These are phyloP conservation scores for Penicillium cinerascens DNA, from an alignment of 495 filamentous ascomycete species.

Conservation along the genomic window DNA sequence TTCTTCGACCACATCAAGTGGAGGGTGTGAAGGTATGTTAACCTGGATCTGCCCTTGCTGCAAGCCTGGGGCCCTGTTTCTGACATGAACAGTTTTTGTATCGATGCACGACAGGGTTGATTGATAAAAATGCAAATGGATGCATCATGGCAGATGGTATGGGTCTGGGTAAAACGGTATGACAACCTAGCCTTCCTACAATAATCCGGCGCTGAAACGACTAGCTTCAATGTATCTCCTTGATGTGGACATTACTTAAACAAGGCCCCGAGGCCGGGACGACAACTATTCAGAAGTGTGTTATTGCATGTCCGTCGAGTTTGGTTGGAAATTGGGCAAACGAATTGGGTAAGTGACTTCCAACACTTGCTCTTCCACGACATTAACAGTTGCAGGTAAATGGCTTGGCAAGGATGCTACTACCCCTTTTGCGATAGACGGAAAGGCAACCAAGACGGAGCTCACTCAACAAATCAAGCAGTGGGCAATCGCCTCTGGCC, in stretches of 20 bases:
- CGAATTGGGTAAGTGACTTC: slow-evolving; percentile 64
- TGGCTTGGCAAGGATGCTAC: slow-evolving; percentile 93
- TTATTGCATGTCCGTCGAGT: slow-evolving; percentile 97
- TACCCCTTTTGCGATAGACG: slow-evolving; percentile 93
- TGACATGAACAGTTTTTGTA: slow-evolving; percentile 69
- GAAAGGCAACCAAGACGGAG: slow-evolving; percentile 93
- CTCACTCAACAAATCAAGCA: slow-evolving; percentile 85
- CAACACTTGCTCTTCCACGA: not conserved
- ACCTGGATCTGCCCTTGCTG: not conserved
- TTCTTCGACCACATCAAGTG: slow-evolving; percentile 93
- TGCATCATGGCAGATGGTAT: slow-evolving; percentile 99
- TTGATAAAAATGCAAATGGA: slow-evolving; percentile 90
- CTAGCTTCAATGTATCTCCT: slow-evolving; percentile 67
- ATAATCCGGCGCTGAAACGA: slow-evolving; percentile 30
- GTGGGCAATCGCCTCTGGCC: slow-evolving; percentile 87
- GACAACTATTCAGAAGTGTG: slow-evolving; percentile 90
- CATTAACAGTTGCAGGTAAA: slow-evolving; percentile 39
- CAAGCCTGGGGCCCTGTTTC: not conserved
- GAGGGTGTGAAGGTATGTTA: slow-evolving; percentile 79
- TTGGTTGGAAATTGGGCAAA: slow-evolving; percentile 98
- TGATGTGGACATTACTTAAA: slow-evolving; percentile 96
- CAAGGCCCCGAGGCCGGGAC: slow-evolving; percentile 94
- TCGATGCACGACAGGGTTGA: slow-evolving; percentile 84
- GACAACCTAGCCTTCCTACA: not conserved
- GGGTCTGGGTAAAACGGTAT: slow-evolving; percentile 92